Base-by-base conservation (phyloP, 2,329 filamentous ascomycete species). In the Zalaria obscura region DNA sequence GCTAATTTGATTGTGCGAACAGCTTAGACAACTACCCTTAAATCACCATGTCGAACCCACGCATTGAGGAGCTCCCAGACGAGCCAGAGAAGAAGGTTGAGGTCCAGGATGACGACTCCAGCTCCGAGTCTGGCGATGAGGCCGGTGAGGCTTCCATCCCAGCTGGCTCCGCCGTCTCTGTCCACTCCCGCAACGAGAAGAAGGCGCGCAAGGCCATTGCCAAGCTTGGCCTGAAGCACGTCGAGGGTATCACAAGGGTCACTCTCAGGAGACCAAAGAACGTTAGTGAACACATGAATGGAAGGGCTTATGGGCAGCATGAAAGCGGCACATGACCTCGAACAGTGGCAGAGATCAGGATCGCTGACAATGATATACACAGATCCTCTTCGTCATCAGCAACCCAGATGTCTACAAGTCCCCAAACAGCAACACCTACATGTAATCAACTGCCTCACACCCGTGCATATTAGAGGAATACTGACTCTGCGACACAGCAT, bases 381-480 rank as follows among this genome's bases (percentile, higher is more conserved):
- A 95, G 88, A 93, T 98, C 60, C 84, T 98, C 60, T 98, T 98
- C 69, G 93, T 98, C 62, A 95, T 98, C 75, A 96, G 93, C 81
- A 84, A 88, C 72, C 91, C 91, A 57, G 91, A 98, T 69, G 91
- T 98, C 66, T 98, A 95, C 82, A 94, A 94, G 74, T 95, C 89
- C 46, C 89, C 91, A 55, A 86, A 85, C 70, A 94, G 85, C 83
- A 96, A 96, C 79, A 96, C 89, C 65, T 98, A 89, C 78, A 98
- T 98, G 89, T 96, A 70, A 78, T 87, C 66, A 50, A 41, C 37
- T 31, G 25, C 27, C 42, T 41, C 38, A 31, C 5, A 25, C 8
- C 25, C 3, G 25, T 29, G 9, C 25, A 32, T 27, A 35, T 38
- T 29, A 38, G 47, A 44, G 47, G 40, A 35, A 47, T 42, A 44